Conservation (phyloP, 345 rosid species). For the Turritis glabra region DNA sequence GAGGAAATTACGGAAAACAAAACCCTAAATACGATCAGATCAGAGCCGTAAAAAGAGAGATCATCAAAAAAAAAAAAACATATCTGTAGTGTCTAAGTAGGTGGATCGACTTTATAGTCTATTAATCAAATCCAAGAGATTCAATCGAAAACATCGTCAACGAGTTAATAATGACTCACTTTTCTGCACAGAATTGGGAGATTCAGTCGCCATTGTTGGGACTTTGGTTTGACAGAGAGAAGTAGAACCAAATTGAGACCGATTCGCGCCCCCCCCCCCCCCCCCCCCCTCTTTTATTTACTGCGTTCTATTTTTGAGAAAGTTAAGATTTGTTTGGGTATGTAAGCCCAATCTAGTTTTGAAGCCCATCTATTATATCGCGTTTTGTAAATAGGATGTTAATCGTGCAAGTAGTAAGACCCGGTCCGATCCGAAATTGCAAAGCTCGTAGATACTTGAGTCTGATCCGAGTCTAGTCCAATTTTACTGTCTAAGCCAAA, state of each 20-base stretch:
- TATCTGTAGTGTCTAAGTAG: background rate
- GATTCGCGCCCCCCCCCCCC: no score
- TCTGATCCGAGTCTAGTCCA: no score
- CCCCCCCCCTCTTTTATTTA: no score
- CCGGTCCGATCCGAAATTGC: no score
- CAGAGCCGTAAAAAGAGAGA: background rate
- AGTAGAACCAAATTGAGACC: background rate
- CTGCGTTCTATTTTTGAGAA: background rate
- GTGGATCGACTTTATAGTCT: background rate
- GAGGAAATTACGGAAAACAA: background rate
- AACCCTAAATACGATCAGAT: constrained; percentile 14
- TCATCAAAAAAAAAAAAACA: background rate
- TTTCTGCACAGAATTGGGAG: constrained; percentile 28
- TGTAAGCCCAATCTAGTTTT: constrained; percentile 16
- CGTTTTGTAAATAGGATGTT: no score
- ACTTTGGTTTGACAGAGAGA: background rate
- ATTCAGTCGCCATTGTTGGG: constrained; percentile 39
- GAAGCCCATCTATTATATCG: constrained; percentile 9
- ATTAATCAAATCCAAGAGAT: background rate
- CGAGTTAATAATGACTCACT: constrained; percentile 15
- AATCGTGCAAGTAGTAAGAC: no score
- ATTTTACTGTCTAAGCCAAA: no score
- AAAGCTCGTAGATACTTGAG: no score
- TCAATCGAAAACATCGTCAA: background rate
- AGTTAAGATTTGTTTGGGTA: background rate